Conservation (phyloP, 345 rosid genomes). For the Durio zibethinus region DNA sequence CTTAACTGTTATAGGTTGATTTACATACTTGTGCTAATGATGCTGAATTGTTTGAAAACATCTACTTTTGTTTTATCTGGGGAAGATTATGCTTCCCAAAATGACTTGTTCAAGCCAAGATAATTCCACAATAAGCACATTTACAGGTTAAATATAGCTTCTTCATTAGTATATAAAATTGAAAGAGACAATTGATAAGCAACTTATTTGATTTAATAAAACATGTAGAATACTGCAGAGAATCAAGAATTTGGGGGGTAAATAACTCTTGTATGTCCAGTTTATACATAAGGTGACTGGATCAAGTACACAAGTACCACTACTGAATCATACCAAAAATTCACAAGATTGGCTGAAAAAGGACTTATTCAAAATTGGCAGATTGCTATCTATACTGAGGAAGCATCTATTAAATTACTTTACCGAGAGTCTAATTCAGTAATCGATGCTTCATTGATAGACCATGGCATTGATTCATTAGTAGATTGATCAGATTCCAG, state of each 20-base stretch:
- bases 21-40: no score
- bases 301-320: background rate
- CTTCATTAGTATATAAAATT: background rate
- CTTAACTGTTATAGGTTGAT: no score
- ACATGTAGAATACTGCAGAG: no score
- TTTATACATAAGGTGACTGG: background rate
- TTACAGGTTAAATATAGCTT: background rate
- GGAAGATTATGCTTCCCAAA: no score
- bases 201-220: no score
- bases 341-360: background rate
- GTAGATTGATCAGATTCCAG: slow-evolving; percentile 11
- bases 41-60: no score
- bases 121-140: background rate
- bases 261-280: no score
- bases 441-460: background rate
- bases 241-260: no score
- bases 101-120: no score
- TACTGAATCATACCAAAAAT: background rate
- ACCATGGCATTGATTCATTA: background rate
- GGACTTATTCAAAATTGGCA: background rate
- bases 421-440: slow-evolving; percentile 13
- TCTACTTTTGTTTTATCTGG: no score
- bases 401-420: background rate
- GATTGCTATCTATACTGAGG: background rate
- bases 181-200: background rate